These are phyloP conservation scores for Yarrowia galli DNA, from an alignment of 1,139 yeast species.

Conservation along the genomic window DNA sequence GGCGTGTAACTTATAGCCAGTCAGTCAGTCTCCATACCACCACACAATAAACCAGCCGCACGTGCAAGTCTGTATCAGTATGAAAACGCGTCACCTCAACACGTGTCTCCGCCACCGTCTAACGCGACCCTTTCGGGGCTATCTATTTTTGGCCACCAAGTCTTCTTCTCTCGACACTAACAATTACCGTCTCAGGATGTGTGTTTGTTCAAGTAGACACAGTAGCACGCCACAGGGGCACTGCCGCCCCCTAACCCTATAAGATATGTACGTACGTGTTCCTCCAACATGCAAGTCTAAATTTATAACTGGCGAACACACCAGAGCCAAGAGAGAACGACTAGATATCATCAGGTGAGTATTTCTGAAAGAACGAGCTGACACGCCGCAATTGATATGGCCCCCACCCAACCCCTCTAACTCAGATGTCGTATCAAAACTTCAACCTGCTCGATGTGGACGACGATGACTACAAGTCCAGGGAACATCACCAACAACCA, in stretches of 20 bases:
- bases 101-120: too few relatives aligned
- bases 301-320: constrained; percentile 6
- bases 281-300: constrained; percentile 35
- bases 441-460: constrained; percentile 36
- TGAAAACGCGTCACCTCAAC: background rate
- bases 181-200: background rate
- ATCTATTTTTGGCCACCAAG: too few relatives aligned
- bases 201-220: too few relatives aligned
- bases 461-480: constrained; percentile 28
- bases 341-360: constrained; percentile 19
- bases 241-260: constrained; percentile 26
- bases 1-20: too few relatives aligned
- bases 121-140: too few relatives aligned
- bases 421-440: constrained; percentile 35
- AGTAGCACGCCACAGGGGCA: constrained; percentile 5
- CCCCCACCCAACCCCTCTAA: background rate
- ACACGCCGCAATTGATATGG: background rate
- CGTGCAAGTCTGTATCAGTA: too few relatives aligned
- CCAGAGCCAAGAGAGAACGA: background rate
- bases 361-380: background rate
- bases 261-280: constrained; percentile 21
- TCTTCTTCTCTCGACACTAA: too few relatives aligned
- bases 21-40: too few relatives aligned
- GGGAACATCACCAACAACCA: background rate
- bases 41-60: too few relatives aligned